Base-by-base conservation (phyloP, 805 yeast species). In the Cyberlindnera nakhonratchasimensis region DNA sequence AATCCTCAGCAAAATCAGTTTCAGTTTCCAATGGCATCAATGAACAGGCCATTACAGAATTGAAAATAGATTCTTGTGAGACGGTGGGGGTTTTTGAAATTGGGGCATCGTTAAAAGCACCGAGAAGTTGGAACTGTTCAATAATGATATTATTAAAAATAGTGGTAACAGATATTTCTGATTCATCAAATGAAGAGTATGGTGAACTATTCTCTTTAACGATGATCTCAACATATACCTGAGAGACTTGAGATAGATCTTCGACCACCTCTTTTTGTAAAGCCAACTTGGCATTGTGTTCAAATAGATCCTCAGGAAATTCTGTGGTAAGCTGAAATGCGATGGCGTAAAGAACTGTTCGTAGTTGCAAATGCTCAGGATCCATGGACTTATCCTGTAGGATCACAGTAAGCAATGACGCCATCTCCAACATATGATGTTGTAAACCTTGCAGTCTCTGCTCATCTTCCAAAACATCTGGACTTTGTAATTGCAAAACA, bases 1-100 rank as follows among this genome's bases (percentile, higher is more conserved):
- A 74, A 55, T 89, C 90, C 2, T 65, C 67, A 4, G 62, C 58
- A 71, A 82, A 86, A n/a, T 48, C 49, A 5, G 71, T 72, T 26
- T 69, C 73, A 0, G 66, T 61, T 5, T 67, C 71, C 1, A 53
- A 44, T 8, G 59, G 51, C 4, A 53, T 16, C 13, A 46, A 41
- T 12, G 53, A 29, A 4, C 50, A 42, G 2, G 37, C 40, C 9
- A 56, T n/a, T 8, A 57, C 39, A 2, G 56, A 36, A 7, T 52
- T 43, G 12, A 48, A 22, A n/a, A 48, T 29, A 4, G 23, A 9
- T 16, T 26, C 34, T 13, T 9, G 17, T 25, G 23, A 3, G 37
- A 29, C 24, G 14, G 12, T 29, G 1, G 38, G 8, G 13, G 34
- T 31, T 9, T 18, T n/a, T 4, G 47, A 23, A 19, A 43, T 2